phyloP scores from a whole-genome alignment of 768 basidiomycete species.

The Candolleomyces aberdarensis region DNA sequence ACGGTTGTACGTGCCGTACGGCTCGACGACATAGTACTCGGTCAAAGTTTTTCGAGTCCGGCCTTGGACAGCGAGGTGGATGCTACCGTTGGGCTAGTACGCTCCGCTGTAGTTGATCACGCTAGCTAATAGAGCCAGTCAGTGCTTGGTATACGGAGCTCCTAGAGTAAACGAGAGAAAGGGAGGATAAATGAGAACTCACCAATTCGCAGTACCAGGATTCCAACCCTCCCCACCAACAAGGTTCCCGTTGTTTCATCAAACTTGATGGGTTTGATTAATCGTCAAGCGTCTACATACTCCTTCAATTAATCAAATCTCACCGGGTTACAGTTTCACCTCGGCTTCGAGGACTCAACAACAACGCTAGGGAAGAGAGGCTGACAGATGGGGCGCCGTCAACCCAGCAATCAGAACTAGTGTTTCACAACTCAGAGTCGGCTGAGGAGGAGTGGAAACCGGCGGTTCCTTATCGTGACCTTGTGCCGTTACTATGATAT shows the following conservation, averaged over 20 bases:
- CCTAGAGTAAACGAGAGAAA: neutral
- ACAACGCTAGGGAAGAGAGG: no score
- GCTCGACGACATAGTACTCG: slow-evolving; percentile 47
- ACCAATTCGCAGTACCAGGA: slow-evolving; percentile 26
- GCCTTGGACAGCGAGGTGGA: slow-evolving; percentile 45
- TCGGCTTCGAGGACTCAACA: no score
- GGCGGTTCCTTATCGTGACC: no score
- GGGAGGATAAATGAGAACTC: neutral
- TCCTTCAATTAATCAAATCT: slow-evolving; percentile 31
- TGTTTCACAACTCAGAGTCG: no score
- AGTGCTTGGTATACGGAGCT: neutral
- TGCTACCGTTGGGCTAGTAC: slow-evolving; percentile 36
- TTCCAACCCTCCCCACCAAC: slow-evolving; percentile 41
- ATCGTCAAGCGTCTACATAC: slow-evolving; percentile 23
- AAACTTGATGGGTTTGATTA: slow-evolving; percentile 33
- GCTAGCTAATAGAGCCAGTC: slow-evolving; percentile 14
- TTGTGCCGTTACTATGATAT: no score
- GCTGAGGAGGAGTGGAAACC: no score
- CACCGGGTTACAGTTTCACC: slow-evolving; percentile 30
- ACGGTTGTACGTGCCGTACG: slow-evolving; percentile 41
- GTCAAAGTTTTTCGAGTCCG: slow-evolving; percentile 44
- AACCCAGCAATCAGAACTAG: no score
- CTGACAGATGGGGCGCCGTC: no score
- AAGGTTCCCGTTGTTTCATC: slow-evolving; percentile 28
- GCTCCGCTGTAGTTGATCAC: slow-evolving; percentile 35